Evolutionary conservation across 2,329 filamentous ascomycete species (phyloP), one percentile per base, ranked within the genome.

Genomic region (Colletotrichum filicis): DNA sequence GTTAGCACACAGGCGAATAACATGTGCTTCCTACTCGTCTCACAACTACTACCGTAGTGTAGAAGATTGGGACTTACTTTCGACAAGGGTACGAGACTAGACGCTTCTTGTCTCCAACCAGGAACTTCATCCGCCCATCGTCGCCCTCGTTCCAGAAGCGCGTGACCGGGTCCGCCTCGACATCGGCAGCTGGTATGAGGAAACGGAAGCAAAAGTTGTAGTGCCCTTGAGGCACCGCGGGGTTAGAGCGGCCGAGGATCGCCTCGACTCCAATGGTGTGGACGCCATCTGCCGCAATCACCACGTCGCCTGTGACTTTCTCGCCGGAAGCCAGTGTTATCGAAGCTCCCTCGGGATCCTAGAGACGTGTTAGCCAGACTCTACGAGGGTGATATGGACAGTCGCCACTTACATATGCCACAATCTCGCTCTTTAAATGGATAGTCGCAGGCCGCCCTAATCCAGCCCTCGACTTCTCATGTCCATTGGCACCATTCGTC

Each of bases 241-340:
- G 75, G 67, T 79, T 79, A n/a, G 74, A 67, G 55, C 73, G 66
- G 24, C 79, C 80, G 9, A 80, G 67, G 7, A 82, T 71, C 12
- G 75, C 68, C 65, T 80, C 76, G 9, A 78, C 74, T 9, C 77
- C 82, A 8, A 75, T 66, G 7, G 80, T 82, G 66, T 85, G 83
- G 14, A 85, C 77, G 3, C 85, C 86, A 71, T 87, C 85, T 4
- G 85, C 85, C 2, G 82, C 84, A 32, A 87, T 78, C 28, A 87
- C 80, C 4, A 87, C 72, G 69, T 87, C 84, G 28, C 77, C 79
- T 6, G 64, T 65, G 16, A 82, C 73, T 12, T 75, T 70, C 8
- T 76, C 68, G 2, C 82, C 83, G 12, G 76, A 75, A 8, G 70
- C 74, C 11, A 84, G 75, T 2, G 75, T 79, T 8, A 82, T 78